phyloP scores from a whole-genome alignment of 228 moss, liverwort and hornwort species.

The Sphagnum fallax region DNA sequence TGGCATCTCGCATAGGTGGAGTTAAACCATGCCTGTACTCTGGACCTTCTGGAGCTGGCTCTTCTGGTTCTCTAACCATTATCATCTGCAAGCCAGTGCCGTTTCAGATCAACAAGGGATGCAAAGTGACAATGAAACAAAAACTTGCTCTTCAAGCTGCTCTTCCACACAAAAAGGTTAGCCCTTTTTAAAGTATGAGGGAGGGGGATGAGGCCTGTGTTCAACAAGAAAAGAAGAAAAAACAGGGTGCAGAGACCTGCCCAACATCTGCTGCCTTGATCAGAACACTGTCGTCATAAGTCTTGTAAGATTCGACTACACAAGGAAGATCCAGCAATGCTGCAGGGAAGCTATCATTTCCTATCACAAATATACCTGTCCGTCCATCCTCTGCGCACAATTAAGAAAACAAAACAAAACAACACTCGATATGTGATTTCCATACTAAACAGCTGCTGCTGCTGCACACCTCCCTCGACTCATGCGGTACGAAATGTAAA shows the following conservation, averaged over 20 bases:
- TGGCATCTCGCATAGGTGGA: slow-evolving; percentile 90
- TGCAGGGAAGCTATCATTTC: slow-evolving; percentile 71
- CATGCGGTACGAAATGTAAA: no score
- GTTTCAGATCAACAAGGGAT: no score
- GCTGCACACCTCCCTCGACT: no score
- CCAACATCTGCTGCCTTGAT: slow-evolving; percentile 97
- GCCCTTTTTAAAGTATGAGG: no score
- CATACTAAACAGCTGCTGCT: no score
- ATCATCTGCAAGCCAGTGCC: slow-evolving; percentile 58
- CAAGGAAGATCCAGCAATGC: slow-evolving; percentile 85
- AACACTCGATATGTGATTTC: no score
- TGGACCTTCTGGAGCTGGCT: slow-evolving; percentile 52
- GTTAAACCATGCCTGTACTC: slow-evolving; percentile 92
- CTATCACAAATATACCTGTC: slow-evolving; percentile 74
- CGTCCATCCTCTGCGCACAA: slow-evolving; percentile 69
- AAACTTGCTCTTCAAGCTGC: no score
- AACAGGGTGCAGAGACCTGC: slow-evolving; percentile 59
- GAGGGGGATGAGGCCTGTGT: no score
- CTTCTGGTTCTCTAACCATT: slow-evolving; percentile 70
- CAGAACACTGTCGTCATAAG: slow-evolving; percentile 98
- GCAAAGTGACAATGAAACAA: no score
- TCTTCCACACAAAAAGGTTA: no score
- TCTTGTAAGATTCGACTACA: slow-evolving; percentile 92
- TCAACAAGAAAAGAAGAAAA: background rate
- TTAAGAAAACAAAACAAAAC: background rate